These are phyloP conservation scores for Arabis hirsuta DNA, from an alignment of 345 rosid genomes.

Conservation along the genomic window DNA sequence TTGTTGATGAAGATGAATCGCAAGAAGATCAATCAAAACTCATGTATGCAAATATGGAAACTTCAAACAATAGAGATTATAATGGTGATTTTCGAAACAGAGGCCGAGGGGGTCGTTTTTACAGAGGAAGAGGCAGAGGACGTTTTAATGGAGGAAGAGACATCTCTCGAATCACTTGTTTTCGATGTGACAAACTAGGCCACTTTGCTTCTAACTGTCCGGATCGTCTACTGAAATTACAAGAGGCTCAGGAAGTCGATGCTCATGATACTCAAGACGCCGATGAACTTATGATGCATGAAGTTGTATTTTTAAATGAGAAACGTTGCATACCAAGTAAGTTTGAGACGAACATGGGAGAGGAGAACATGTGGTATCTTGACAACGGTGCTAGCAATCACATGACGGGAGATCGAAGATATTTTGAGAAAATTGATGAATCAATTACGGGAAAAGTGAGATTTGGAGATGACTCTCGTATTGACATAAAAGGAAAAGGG, in stretches of 20 bases:
- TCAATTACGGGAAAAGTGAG: neutral
- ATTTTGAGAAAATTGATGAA: neutral
- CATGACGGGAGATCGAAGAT: neutral
- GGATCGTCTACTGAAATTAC: neutral
- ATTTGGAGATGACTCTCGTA: neutral
- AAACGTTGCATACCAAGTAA: neutral
- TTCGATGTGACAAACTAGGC: neutral
- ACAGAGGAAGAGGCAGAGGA: neutral
- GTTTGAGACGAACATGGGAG: neutral
- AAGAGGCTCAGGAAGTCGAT: neutral
- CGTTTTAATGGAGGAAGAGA: neutral
- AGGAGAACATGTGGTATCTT: neutral
- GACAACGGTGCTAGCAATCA: neutral
- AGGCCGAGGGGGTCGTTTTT: neutral
- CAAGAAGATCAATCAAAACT: no score
- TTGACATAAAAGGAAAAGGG: neutral
- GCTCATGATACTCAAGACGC: neutral
- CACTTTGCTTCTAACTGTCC: neutral
- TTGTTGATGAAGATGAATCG: no score
- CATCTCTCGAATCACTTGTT: neutral
- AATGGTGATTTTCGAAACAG: neutral
- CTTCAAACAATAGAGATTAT: no score
- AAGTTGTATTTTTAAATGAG: neutral
- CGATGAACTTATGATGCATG: neutral
- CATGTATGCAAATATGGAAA: no score